A percentile compares a stretch with the other conserved stretches of the same genome.
phyloP scores from a whole-genome alignment of 495 filamentous ascomycete genomes.

The Aspergillus cavernicola region DNA sequence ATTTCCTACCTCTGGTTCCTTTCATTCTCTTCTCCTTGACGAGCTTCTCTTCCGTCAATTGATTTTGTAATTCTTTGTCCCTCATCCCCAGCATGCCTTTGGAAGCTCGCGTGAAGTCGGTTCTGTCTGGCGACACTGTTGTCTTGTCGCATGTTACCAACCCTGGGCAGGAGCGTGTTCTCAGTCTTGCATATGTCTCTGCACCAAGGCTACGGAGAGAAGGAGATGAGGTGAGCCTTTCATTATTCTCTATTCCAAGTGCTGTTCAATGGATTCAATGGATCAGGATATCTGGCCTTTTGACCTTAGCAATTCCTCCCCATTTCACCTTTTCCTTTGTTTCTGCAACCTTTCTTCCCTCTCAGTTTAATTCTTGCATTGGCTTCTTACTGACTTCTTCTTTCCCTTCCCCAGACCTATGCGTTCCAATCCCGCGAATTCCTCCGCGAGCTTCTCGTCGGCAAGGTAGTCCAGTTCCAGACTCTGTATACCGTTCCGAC shows the following conservation, averaged over 20 bases:
- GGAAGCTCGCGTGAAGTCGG: constrained; percentile 86
- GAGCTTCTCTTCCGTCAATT: constrained; percentile 12
- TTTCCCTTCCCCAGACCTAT: constrained; percentile 50
- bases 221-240: constrained; percentile 69
- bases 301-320: neutral
- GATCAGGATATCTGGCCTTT: constrained; percentile 4
- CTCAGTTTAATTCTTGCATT: neutral
- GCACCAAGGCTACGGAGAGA: constrained; percentile 83
- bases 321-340: neutral
- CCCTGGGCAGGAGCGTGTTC: constrained; percentile 68
- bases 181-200: constrained; percentile 88
- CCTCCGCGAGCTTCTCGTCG: constrained; percentile 76
- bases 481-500: constrained; percentile 80
- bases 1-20: constrained; percentile 12
- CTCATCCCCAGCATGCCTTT: constrained; percentile 36
- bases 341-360: neutral
- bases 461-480: constrained; percentile 80
- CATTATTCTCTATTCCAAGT: neutral
- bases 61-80: constrained; percentile 16
- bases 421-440: constrained; percentile 93
- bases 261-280: neutral
- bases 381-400: neutral
- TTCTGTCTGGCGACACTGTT: constrained; percentile 88
- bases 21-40: neutral
- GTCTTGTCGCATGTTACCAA: constrained; percentile 74